Evolutionary conservation across 306 rosid species (phyloP).

Genomic region (Vicia sativa): DNA sequence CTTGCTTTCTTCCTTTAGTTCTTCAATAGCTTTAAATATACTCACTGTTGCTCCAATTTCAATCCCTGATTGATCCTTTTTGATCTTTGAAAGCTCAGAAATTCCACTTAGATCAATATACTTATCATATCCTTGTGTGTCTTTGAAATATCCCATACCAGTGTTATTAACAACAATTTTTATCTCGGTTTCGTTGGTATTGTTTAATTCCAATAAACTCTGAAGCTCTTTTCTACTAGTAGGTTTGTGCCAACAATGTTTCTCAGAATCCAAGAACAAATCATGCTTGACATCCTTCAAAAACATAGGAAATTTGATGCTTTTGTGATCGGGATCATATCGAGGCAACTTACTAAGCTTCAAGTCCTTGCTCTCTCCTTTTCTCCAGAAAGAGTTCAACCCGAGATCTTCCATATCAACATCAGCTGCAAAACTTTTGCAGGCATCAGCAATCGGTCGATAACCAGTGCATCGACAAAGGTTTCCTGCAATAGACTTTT

Average conservation of each 20-base stretch:
- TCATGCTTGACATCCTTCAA: slow-evolving; percentile 55
- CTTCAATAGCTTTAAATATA: slow-evolving; percentile 65
- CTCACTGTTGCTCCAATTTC: slow-evolving; percentile 54
- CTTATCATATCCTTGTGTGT: slow-evolving; percentile 46
- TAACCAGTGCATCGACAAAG: slow-evolving; percentile 98
- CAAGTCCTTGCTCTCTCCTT: slow-evolving; percentile 53
- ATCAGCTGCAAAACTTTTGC: slow-evolving; percentile 85
- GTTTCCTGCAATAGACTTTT: slow-evolving; percentile 79
- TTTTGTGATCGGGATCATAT: slow-evolving; percentile 41
- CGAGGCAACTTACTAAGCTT: slow-evolving; percentile 57
- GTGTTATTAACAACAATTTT: slow-evolving; percentile 38
- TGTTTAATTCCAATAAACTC: slow-evolving; percentile 23
- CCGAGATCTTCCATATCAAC: slow-evolving; percentile 94
- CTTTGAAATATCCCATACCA: slow-evolving; percentile 73
- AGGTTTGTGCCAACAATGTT: slow-evolving; percentile 40
- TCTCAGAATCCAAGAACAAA: slow-evolving; percentile 35
- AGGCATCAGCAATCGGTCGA: slow-evolving; percentile 84
- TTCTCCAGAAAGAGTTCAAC: slow-evolving; percentile 76
- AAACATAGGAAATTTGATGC: slow-evolving; percentile 63
- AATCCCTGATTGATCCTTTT: slow-evolving; percentile 39
- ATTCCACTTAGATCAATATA: slow-evolving; percentile 60
- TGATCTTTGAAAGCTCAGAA: slow-evolving; percentile 57
- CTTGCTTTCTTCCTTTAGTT: slow-evolving; percentile 37
- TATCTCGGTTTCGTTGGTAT: slow-evolving; percentile 11
- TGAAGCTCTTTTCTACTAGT: slow-evolving; percentile 33